A percentile compares a stretch with the other conserved stretches of the same genome.
Conservation (phyloP, 768 basidiomycete species). For the Suillus plorans region DNA sequence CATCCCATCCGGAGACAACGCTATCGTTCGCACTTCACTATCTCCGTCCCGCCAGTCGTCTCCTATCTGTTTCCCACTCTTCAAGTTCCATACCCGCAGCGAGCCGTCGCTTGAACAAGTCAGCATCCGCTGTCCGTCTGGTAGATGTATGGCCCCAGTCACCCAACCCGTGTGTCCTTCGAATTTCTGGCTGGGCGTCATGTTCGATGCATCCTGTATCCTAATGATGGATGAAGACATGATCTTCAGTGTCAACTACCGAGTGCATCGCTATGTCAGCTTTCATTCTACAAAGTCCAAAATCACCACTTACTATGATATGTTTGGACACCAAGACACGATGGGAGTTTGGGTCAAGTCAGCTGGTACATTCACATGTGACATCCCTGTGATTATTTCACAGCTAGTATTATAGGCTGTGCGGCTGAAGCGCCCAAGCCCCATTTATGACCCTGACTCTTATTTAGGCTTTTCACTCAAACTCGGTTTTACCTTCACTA, state of each 20-base stretch:
- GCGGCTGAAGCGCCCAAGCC: too few relatives aligned
- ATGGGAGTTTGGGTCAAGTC: too few relatives aligned
- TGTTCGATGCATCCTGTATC: background rate
- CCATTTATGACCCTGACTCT: too few relatives aligned
- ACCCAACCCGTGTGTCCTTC: background rate
- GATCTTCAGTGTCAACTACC: background rate
- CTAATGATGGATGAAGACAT: background rate
- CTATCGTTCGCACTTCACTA: background rate
- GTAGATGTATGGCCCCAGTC: background rate
- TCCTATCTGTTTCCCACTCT: background rate
- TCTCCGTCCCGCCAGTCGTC: background rate
- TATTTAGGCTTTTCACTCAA: background rate
- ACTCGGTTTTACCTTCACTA: background rate
- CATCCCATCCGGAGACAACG: background rate
- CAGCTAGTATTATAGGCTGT: too few relatives aligned
- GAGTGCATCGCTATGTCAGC: background rate
- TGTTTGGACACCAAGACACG: too few relatives aligned
- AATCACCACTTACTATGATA: too few relatives aligned
- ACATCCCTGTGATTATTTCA: too few relatives aligned
- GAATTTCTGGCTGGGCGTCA: background rate
- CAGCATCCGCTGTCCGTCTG: background rate
- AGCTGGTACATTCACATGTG: background rate
- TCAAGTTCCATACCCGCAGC: background rate
- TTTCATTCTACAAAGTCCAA: too few relatives aligned
- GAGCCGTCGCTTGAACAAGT: background rate